Evolutionary conservation across 148 eudicot species (phyloP).

Genomic region (Rhododendron ferrugineum): DNA sequence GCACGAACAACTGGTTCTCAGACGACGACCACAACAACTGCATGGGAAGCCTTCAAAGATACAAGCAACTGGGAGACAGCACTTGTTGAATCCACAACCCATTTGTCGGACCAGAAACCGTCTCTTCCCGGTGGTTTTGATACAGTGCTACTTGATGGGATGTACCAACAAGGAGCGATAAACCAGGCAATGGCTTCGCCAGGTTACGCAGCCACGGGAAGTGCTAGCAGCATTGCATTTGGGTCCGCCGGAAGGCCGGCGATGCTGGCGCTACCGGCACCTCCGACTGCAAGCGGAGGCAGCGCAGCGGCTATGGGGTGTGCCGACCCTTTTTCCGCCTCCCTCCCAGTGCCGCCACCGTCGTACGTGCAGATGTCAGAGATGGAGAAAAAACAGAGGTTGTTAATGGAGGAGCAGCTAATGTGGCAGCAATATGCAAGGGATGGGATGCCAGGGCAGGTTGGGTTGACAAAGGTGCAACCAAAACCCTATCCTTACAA

Average conservation of each 20-base stretch:
- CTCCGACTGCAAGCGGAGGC: slow-evolving; percentile 26
- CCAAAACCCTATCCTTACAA: slow-evolving; percentile 21
- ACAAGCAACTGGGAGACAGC: slow-evolving; percentile 70
- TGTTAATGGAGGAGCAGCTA: slow-evolving; percentile 62
- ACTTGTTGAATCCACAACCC: slow-evolving; percentile 63
- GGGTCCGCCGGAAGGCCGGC: slow-evolving; percentile 60
- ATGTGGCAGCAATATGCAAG: slow-evolving; percentile 78
- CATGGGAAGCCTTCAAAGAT: slow-evolving; percentile 66
- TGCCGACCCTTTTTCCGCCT: slow-evolving; percentile 65
- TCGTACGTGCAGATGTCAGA: slow-evolving; percentile 86
- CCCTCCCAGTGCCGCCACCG: slow-evolving; percentile 60
- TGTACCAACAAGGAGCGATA: slow-evolving; percentile 63
- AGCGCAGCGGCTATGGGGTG: not conserved
- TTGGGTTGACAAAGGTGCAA: slow-evolving; percentile 36
- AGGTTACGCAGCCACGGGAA: slow-evolving; percentile 49
- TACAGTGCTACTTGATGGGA: slow-evolving; percentile 59
- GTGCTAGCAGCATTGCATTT: slow-evolving; percentile 76
- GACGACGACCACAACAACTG: slow-evolving; percentile 17
- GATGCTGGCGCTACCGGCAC: slow-evolving; percentile 67
- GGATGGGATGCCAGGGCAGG: slow-evolving; percentile 66
- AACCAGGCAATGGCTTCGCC: slow-evolving; percentile 30
- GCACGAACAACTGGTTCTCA: not conserved
- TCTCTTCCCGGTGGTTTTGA: slow-evolving; percentile 68
- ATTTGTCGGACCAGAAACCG: slow-evolving; percentile 55
- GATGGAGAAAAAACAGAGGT: slow-evolving; percentile 67